These are phyloP conservation scores for Cladorrhinum sp. DNA, from an alignment of 2,329 filamentous ascomycete species.

Conservation along the genomic window DNA sequence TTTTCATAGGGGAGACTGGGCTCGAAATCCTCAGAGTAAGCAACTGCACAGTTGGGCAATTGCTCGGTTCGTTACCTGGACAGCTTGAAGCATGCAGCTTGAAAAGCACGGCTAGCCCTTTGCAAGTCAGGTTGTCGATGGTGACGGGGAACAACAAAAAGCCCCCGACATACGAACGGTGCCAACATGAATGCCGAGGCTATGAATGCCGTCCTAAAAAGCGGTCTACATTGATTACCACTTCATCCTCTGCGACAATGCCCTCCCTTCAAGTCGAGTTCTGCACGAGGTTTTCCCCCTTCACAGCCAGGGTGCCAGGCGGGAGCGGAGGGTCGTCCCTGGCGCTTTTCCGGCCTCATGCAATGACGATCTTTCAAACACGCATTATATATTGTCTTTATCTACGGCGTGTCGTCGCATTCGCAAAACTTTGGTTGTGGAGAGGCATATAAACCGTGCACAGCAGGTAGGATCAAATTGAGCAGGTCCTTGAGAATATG, in stretches of 20 bases:
- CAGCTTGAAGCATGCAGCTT: neutral
- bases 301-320: neutral
- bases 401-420: no score
- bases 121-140: neutral
- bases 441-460: neutral
- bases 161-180: neutral
- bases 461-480: conserved; percentile 3
- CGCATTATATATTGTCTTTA: neutral
- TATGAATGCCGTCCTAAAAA: neutral
- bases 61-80: neutral
- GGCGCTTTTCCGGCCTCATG: neutral
- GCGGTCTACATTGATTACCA: neutral
- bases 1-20: neutral
- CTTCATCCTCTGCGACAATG: neutral
- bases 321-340: neutral
- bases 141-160: neutral
- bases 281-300: neutral
- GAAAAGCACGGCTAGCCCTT: neutral
- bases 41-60: neutral
- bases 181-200: neutral
- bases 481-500: neutral
- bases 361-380: neutral
- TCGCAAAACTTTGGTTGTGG: neutral
- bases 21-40: neutral
- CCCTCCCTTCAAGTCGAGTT: neutral